Evolutionary conservation across 148 eudicot species (phyloP), one percentile per base, ranked within the genome.

Genomic region (Nepenthes mirabilis): DNA sequence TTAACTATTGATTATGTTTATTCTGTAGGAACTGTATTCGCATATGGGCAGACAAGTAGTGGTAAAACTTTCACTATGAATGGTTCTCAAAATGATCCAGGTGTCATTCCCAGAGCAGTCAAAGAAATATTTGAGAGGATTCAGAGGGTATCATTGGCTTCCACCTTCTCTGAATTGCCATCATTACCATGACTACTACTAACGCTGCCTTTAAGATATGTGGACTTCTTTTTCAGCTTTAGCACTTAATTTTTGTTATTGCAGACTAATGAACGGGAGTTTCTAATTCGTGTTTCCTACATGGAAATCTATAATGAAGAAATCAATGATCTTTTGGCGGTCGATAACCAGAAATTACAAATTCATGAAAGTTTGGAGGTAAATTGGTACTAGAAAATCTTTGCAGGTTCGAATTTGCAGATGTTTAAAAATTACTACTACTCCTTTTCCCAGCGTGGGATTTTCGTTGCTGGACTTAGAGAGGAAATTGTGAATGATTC

Each of bases 241-340:
- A 55, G 10, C 40, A 8, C 5, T 36, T 14, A 36, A 54, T 34
- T 56, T 47, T 11, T 65, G 52, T 40, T 65, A 34, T 69, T 63
- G 57, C 76, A 93, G 98, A 65, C 52, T 72, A 63, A 73, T 59
- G 85, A 79, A 56, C 70, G 98, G 36, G 98, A 91, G 65, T 91
- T 85, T 70, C 80, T 88, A 52, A 79, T 93, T 76, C 86, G 98
- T 68, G 96, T 93, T 56, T 88, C 98, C 45, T 93, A 88, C 74
- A 93, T 93, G 98, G 98, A 93, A 73, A 93, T 93, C 32, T 93
- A 93, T 62, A 93, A 93, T 67, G 98, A 91, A 76, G 98, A 91
- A 62, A 93, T 93, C 51, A 93, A 88, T 65, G 98, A 93, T 65
- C 96, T 93, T 58, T 78, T 88, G 60, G 76, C 86, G 52, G 82